phyloP scores from a whole-genome alignment of 2,329 filamentous ascomycete species.

The Pestalotiopsis sp. region DNA sequence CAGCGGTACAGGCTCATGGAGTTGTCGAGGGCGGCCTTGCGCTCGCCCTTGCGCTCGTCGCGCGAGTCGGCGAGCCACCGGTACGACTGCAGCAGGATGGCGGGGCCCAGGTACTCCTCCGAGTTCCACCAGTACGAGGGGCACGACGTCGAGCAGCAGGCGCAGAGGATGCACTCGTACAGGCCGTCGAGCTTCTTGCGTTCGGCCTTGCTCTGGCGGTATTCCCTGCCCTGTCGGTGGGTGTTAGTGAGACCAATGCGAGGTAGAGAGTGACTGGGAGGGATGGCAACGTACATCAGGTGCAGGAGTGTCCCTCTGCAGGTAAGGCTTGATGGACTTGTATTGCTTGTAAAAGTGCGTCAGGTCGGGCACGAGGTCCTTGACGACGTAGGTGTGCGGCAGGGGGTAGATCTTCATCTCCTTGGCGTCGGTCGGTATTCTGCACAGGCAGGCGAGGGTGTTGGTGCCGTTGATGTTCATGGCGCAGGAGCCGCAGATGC shows the following conservation, averaged over 20 bases:
- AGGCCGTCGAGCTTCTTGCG: constrained; percentile 96
- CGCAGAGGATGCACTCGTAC: constrained; percentile 99
- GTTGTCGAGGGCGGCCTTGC: constrained; percentile 93
- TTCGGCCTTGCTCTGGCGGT: constrained; percentile 87
- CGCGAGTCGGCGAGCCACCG: constrained; percentile 95
- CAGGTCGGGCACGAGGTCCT: constrained; percentile 96
- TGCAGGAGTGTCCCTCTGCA: constrained; percentile 85
- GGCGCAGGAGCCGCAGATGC: constrained; percentile 96
- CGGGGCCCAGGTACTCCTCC: constrained; percentile 96
- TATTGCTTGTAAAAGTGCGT: constrained; percentile 99
- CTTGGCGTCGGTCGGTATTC: constrained; percentile 83
- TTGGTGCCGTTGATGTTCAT: constrained; percentile 99
- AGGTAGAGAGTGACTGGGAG: too few species aligned
- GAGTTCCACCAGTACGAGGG: constrained; percentile 99
- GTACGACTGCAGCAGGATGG: constrained; percentile 96
- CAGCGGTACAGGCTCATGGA: constrained; percentile 98
- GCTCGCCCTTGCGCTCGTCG: constrained; percentile 85
- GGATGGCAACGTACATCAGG: constrained; percentile 68
- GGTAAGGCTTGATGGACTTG: constrained; percentile 98
- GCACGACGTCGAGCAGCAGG: constrained; percentile 98
- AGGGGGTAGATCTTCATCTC: constrained; percentile 96
- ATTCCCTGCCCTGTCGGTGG: constrained; percentile 75
- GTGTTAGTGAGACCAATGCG: too few species aligned
- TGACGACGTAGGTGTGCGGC: constrained; percentile 98
- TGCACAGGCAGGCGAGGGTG: constrained; percentile 96